These are phyloP conservation scores for Paraconiothyrium sp. DNA, from an alignment of 2,329 filamentous ascomycete genomes.

Conservation along the genomic window DNA sequence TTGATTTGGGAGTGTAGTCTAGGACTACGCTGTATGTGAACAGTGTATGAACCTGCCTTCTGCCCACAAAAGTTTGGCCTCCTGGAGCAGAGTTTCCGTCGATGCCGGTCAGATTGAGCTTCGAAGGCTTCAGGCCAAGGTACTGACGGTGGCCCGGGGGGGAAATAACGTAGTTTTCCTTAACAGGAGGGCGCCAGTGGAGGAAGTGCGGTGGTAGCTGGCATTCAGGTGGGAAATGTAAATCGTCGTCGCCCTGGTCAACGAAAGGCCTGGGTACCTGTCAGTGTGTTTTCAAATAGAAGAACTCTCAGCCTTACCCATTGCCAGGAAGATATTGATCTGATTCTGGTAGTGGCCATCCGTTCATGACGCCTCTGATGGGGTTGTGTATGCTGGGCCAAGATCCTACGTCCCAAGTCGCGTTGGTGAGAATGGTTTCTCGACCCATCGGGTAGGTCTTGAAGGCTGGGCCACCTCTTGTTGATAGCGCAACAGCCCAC, in stretches of 20 bases:
- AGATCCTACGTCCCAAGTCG: conserved; percentile 35
- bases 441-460: conserved; percentile 39
- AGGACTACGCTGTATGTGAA: conserved; percentile 63
- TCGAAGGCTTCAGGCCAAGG: conserved; percentile 60
- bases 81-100: conserved; percentile 58
- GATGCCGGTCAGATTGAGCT: conserved; percentile 63
- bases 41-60: conserved; percentile 63
- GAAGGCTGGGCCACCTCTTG: conserved; percentile 37
- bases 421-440: conserved; percentile 38
- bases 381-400: conserved; percentile 58
- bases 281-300: background rate
- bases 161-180: conserved; percentile 59
- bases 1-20: conserved; percentile 50
- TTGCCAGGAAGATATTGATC: conserved; percentile 49
- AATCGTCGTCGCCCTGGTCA: conserved; percentile 16
- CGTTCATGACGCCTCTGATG: conserved; percentile 57
- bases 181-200: conserved; percentile 62
- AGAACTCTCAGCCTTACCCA: conserved; percentile 33
- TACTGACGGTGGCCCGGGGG: conserved; percentile 55
- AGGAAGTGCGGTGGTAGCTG: conserved; percentile 62
- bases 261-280: background rate
- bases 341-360: conserved; percentile 51
- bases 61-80: conserved; percentile 62
- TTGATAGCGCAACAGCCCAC: conserved; percentile 41
- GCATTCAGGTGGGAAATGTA: conserved; percentile 58